Evolutionary conservation across 2,329 filamentous ascomycete species (phyloP).

Genomic region (Neophaeococcomyces mojaviensis): DNA sequence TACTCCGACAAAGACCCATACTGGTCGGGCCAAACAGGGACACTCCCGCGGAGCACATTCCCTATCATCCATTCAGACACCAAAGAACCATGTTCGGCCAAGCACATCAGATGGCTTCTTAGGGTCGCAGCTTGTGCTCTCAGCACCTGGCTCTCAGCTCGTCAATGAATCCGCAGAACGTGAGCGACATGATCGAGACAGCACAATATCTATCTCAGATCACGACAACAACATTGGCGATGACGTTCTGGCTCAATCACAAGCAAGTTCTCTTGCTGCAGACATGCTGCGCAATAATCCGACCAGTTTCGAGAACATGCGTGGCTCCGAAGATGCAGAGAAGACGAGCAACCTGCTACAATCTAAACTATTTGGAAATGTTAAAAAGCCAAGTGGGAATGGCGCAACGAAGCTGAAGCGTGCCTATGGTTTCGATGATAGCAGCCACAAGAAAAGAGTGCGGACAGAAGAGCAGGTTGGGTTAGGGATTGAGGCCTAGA

Average conservation of each 20-base stretch:
- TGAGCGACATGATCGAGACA: conserved; percentile 64
- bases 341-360: conserved; percentile 47
- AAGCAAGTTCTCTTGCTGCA: conserved; percentile 69
- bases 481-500: conserved; percentile 42
- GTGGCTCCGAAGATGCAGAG: conserved; percentile 31
- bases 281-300: conserved; percentile 61
- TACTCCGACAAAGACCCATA: conserved; percentile 52
- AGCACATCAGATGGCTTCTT: conserved; percentile 36
- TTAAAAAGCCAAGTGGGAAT: conserved; percentile 47
- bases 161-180: conserved; percentile 30
- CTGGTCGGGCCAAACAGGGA: conserved; percentile 46
- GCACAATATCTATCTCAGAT: conserved; percentile 68
- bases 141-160: conserved; percentile 24
- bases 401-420: conserved; percentile 28
- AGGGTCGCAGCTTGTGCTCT: conserved; percentile 22
- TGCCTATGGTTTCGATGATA: conserved; percentile 24
- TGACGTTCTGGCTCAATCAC: conserved; percentile 62
- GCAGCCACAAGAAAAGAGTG: conserved; percentile 41
- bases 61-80: conserved; percentile 74
- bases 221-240: conserved; percentile 51
- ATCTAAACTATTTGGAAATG: conserved; percentile 55
- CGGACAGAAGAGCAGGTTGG: conserved; percentile 45
- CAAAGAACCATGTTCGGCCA: conserved; percentile 53
- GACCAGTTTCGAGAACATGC: conserved; percentile 31
- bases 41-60: conserved; percentile 74